Evolutionary conservation across 768 basidiomycete species (phyloP).

Genomic region (Candolleomyces efflorescens): DNA sequence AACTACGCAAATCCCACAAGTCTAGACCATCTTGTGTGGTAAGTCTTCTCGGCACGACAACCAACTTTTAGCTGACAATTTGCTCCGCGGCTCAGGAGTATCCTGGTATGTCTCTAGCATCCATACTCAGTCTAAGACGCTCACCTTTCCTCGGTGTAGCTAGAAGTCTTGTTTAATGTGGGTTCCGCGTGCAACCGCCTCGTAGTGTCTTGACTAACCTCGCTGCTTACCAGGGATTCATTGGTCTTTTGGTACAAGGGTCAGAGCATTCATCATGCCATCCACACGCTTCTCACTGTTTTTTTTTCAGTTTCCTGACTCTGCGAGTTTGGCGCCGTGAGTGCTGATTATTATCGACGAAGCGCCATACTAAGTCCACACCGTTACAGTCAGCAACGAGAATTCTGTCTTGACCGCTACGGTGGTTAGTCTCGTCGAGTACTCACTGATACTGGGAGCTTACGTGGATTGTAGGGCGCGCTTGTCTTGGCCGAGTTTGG

Average conservation of each 20-base stretch:
- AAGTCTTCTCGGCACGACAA: slow-evolving; percentile 12
- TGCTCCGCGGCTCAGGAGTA: slow-evolving; percentile 34
- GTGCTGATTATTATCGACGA: slow-evolving; percentile 9
- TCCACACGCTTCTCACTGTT: background rate
- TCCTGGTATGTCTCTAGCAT: slow-evolving; percentile 32
- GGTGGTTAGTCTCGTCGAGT: slow-evolving; percentile 30
- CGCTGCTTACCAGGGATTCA: slow-evolving; percentile 36
- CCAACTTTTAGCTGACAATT: background rate
- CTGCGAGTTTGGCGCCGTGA: slow-evolving; percentile 42
- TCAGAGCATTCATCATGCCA: slow-evolving; percentile 14
- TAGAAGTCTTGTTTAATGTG: slow-evolving; percentile 57
- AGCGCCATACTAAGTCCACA: background rate
- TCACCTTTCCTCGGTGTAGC: slow-evolving; percentile 22
- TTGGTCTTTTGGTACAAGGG: slow-evolving; percentile 55
- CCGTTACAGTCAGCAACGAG: slow-evolving; percentile 53
- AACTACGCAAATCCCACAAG: slow-evolving; percentile 42
- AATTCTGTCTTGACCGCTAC: slow-evolving; percentile 37
- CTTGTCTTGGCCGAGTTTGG: slow-evolving; percentile 51
- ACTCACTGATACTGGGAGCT: background rate
- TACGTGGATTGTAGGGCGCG: slow-evolving; percentile 23
- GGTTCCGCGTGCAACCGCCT: slow-evolving; percentile 10
- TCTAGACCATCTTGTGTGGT: slow-evolving; percentile 45
- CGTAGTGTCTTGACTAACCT: background rate
- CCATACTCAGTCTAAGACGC: background rate
- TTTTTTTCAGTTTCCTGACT: slow-evolving; percentile 33